Percentiles rank a stretch among this genome's conserved stretches.
phyloP scores from a whole-genome alignment of 2,329 filamentous ascomycete species.

The Talaromyces rugulosus region DNA sequence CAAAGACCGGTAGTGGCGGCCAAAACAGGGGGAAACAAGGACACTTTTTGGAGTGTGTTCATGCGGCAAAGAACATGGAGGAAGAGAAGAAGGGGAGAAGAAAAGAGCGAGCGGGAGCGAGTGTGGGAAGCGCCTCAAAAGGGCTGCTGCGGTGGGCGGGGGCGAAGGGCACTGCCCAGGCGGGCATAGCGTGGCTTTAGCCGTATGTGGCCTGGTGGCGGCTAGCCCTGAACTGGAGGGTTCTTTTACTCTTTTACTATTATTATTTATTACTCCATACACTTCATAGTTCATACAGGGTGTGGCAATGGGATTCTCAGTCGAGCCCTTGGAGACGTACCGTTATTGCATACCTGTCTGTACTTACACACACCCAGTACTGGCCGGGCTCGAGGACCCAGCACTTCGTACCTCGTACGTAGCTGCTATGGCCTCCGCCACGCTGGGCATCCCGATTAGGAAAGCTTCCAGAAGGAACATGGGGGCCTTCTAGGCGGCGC shows the following conservation, averaged over 20 bases:
- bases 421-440: neutral
- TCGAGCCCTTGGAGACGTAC: too few relatives aligned
- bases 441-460: conserved; percentile 2
- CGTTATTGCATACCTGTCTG: too few relatives aligned
- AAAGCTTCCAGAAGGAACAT: conserved; percentile 12
- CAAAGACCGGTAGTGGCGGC: conserved; percentile 43
- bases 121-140: conserved; percentile 13
- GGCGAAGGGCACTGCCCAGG: conserved; percentile 10
- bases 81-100: conserved; percentile 12
- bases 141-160: conserved; percentile 12
- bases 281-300: too few relatives aligned
- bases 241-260: too few relatives aligned
- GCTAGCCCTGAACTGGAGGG: neutral
- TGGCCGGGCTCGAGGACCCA: too few relatives aligned
- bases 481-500: conserved; percentile 3
- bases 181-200: neutral
- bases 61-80: conserved; percentile 15
- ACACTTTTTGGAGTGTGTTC: conserved; percentile 12
- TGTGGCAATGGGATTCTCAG: too few relatives aligned
- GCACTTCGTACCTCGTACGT: too few relatives aligned
- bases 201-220: neutral
- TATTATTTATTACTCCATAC: too few relatives aligned
- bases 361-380: too few relatives aligned
- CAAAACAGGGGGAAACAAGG: conserved; percentile 32
- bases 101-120: conserved; percentile 10